A percentile compares a stretch with the other conserved stretches of the same genome.
phyloP scores from a whole-genome alignment of 2,329 filamentous ascomycete genomes.

The Neofusicoccum ribis region DNA sequence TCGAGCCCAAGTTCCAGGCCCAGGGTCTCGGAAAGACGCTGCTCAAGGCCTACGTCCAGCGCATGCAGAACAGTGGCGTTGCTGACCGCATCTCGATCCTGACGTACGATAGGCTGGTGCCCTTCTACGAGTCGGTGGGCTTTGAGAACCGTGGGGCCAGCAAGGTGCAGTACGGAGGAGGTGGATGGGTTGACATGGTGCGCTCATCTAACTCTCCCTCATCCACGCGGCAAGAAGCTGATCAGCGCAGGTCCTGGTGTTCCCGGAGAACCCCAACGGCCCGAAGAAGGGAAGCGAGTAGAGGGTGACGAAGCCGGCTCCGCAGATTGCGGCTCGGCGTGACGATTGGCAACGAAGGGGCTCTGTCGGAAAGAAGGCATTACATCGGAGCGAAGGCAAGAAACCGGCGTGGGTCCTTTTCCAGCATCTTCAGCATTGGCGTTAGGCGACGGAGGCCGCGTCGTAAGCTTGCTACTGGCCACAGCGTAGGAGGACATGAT shows the following conservation, averaged over 20 bases:
- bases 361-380: not conserved
- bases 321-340: not conserved
- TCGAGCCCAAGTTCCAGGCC: slow-evolving; percentile 72
- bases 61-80: slow-evolving; percentile 68
- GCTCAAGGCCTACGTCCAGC: slow-evolving; percentile 74
- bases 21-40: slow-evolving; percentile 73
- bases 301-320: not conserved
- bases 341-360: not conserved
- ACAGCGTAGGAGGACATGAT: not conserved
- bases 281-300: slow-evolving; percentile 6
- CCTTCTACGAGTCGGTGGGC: slow-evolving; percentile 75
- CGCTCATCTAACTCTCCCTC: slow-evolving; percentile 12
- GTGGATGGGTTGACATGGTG: slow-evolving; percentile 83
- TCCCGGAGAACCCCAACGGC: slow-evolving; percentile 9
- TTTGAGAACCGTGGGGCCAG: slow-evolving; percentile 71
- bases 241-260: not conserved
- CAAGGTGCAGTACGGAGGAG: slow-evolving; percentile 70
- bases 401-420: not conserved
- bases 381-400: not conserved
- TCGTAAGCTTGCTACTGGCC: not conserved
- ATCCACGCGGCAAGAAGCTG: not conserved
- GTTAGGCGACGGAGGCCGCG: not conserved
- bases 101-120: slow-evolving; percentile 70
- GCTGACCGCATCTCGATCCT: slow-evolving; percentile 75
- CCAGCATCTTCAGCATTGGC: not conserved